Evolutionary conservation across 179 eudicot genomes (phyloP), one percentile per base, ranked within the genome.

Genomic region (Pouteria campechiana): DNA sequence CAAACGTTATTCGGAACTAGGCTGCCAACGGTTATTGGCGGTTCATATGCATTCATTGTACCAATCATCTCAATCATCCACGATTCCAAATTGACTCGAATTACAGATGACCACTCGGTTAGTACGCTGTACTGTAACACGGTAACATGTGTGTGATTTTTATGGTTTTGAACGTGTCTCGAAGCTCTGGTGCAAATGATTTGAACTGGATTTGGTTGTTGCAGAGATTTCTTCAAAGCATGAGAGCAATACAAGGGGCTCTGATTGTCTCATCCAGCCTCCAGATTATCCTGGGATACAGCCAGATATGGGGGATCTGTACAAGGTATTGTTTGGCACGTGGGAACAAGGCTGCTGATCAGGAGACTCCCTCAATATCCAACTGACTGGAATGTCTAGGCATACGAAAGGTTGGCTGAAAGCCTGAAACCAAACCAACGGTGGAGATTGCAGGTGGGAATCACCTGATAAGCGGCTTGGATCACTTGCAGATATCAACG

Each of bases 191-290:
- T 12, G 27, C n/a, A 16, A 25, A 18, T 7, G 21, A 10, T 38
- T 7, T 31, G 11, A 32, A 11, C n/a, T 39, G 44, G 54, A 24
- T 48, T 41, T 39, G 22, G 30, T 11, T 27, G 43, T 52, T 55
- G 37, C 66, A 90, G 98, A 79, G 88, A 58, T 90, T 90, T 58
- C 58, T 70, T 24, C 75, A 44, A 60, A 72, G 90, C 33, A 90
- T 90, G 96, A 64, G 94, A 60, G 96, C 87, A 33, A 73, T 75
- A 53, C 98, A 90, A 75, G 98, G 98, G 15, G 96, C 98, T 47
- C 50, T 90, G 27, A 90, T 90, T 32, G 98, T 81, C 36, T 90
- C 96, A 41, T 90, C 98, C 31, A 90, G 96, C 47, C 68, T 90
- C 68, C 98, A 90, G 70, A 82, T 90, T 41, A 87, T 90, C 27